Evolutionary conservation across 345 rosid genomes (phyloP), one percentile per base, ranked within the genome.

Genomic region (Melaleuca quinquenervia): DNA sequence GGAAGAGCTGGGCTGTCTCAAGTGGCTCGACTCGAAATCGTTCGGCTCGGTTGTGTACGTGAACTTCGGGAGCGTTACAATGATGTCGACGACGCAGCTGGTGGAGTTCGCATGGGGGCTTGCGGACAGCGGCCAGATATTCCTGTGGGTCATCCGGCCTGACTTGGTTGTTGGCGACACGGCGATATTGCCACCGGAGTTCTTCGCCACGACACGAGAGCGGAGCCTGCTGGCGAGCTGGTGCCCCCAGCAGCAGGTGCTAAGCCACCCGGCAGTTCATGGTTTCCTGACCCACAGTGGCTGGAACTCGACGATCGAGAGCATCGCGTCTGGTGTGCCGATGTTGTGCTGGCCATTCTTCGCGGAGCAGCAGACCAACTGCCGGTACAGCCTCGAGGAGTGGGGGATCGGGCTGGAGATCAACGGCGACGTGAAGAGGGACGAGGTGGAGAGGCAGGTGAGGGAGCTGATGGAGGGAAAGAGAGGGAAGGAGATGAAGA

Each of bases 321-420:
- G 95, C 36, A 85, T 94, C 2, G 70, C 86, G 0, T 14, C 85
- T 0, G 94, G 94, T 6, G 91, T 93, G 84, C 94, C 95, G 0
- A 87, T 93, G 94, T 54, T 86, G 22, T 93, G 94, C 58, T 94
- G 95, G 94, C 94, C 95, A 1, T 93, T 94, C 85, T 93, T 93
- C 54, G 93, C 92, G 0, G 96, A 94, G 75, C 96, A 94, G 48
- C 95, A 87, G 32, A 93, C 89, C 1, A 94, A 94, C 76, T 92
- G 95, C 60, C 55, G 91, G 74, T 94, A 45, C 70, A 75, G 85
- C 22, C 89, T 95, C 52, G 86, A 24, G 0, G 90, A 93, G 49
- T 93, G 94, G 96, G 94, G 90, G 27, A 85, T 91, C 2, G 95
- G 96, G 50, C 89, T 91, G 91, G 94, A 94, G 89, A 91, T 93